phyloP scores from a whole-genome alignment of 768 basidiomycete species.

The Podaxis sp. region DNA sequence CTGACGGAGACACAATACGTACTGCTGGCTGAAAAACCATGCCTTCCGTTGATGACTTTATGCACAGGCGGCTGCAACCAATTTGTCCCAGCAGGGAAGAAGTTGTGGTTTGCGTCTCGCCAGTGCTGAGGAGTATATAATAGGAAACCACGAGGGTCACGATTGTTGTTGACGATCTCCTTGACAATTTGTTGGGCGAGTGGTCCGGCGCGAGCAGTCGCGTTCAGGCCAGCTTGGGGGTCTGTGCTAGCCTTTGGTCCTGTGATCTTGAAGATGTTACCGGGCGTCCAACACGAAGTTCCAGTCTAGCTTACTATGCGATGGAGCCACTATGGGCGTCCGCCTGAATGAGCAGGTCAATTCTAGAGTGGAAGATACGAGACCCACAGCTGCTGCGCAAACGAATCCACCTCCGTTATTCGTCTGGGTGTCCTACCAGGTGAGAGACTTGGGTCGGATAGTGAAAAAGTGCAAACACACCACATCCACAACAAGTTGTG shows the following conservation, averaged over 20 bases:
- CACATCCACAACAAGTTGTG: slow-evolving; percentile 58
- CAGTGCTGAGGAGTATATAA: slow-evolving; percentile 51
- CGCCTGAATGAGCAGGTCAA: neutral
- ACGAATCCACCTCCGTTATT: slow-evolving; percentile 58
- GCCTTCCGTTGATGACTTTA: slow-evolving; percentile 45
- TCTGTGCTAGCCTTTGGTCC: slow-evolving; percentile 52
- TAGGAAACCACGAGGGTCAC: slow-evolving; percentile 41
- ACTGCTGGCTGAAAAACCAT: slow-evolving; percentile 54
- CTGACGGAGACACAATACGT: neutral
- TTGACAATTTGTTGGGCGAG: slow-evolving; percentile 51
- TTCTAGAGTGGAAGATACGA: slow-evolving; percentile 1
- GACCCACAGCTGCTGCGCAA: slow-evolving; percentile 55
- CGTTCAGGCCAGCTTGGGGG: slow-evolving; percentile 57
- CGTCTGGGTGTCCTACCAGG: slow-evolving; percentile 25
- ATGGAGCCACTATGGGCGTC: slow-evolving; percentile 39
- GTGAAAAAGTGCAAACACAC: slow-evolving; percentile 23
- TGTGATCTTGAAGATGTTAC: slow-evolving; percentile 33
- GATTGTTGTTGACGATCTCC: slow-evolving; percentile 34
- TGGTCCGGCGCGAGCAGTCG: slow-evolving; percentile 48
- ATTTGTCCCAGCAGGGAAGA: slow-evolving; percentile 38
- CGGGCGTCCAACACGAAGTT: neutral
- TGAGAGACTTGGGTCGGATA: neutral
- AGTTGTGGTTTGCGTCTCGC: slow-evolving; percentile 41
- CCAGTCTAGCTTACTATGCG: slow-evolving; percentile 36
- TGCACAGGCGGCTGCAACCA: slow-evolving; percentile 47